phyloP scores from a whole-genome alignment of 2,329 filamentous ascomycete genomes.

The Rhytidhysteron rufulum region DNA sequence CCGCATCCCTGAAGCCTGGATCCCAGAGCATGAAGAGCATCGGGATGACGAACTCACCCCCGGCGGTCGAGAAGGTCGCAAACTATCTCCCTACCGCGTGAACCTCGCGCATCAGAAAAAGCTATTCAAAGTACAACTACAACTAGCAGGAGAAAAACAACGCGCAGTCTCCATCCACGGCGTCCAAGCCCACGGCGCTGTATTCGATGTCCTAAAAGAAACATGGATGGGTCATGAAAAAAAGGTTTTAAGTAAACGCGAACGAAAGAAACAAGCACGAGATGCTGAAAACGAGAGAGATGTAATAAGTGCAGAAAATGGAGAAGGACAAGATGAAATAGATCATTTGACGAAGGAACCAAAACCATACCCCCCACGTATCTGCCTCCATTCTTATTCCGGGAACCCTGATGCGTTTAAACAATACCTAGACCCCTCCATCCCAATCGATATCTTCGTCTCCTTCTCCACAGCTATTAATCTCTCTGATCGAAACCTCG shows the following conservation, averaged over 20 bases:
- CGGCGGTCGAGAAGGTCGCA: slow-evolving; percentile 66
- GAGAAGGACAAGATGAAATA: slow-evolving; percentile 1
- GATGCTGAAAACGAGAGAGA: neutral
- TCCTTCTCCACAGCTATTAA: slow-evolving; percentile 88
- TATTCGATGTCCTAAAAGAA: slow-evolving; percentile 62
- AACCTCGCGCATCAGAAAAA: slow-evolving; percentile 64
- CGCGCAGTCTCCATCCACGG: slow-evolving; percentile 68
- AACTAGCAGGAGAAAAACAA: slow-evolving; percentile 63
- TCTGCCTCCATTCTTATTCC: slow-evolving; percentile 93
- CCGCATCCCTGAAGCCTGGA: slow-evolving; percentile 63
- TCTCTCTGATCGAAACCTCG: slow-evolving; percentile 43
- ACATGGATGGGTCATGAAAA: slow-evolving; percentile 70
- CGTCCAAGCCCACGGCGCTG: slow-evolving; percentile 69
- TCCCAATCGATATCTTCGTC: slow-evolving; percentile 77
- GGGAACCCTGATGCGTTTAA: slow-evolving; percentile 70
- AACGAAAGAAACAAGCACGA: slow-evolving; percentile 39
- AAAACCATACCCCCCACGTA: slow-evolving; percentile 74
- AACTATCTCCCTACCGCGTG: slow-evolving; percentile 65
- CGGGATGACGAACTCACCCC: slow-evolving; percentile 56
- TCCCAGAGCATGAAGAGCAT: slow-evolving; percentile 34
- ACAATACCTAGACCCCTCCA: slow-evolving; percentile 69
- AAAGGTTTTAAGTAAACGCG: slow-evolving; percentile 56
- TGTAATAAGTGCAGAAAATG: neutral
- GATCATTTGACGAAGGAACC: slow-evolving; percentile 17
- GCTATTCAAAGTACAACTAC: slow-evolving; percentile 65